Evolutionary conservation across 176 grass and related monocot species (phyloP).

Genomic region (Pharus latifolius): DNA sequence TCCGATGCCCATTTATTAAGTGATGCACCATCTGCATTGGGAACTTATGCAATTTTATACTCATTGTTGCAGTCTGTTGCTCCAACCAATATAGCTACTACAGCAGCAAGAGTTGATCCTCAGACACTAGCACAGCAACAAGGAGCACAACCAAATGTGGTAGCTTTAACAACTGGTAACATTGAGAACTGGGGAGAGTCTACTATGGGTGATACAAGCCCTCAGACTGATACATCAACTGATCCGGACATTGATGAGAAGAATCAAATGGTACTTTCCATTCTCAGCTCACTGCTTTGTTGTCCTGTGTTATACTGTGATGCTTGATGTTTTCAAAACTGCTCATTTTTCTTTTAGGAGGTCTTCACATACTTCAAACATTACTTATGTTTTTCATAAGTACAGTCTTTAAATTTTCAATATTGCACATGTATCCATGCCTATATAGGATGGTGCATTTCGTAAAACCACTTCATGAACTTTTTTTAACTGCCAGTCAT

Average conservation of each 20-base stretch:
- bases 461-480: neutral
- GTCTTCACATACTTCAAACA: neutral
- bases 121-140: constrained; percentile 26
- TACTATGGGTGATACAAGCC: constrained; percentile 59
- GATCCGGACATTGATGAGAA: constrained; percentile 65
- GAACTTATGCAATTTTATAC: neutral
- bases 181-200: constrained; percentile 65
- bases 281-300: constrained; percentile 2
- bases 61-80: constrained; percentile 36
- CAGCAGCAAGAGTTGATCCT: constrained; percentile 22
- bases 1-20: neutral
- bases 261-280: constrained; percentile 51
- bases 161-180: constrained; percentile 39
- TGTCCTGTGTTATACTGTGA: neutral
- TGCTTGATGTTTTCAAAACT: neutral
- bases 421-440: neutral
- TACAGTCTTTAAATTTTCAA: neutral
- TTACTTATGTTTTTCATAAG: neutral
- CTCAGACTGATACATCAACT: constrained; percentile 71
- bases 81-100: constrained; percentile 11
- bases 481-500: too few relatives aligned
- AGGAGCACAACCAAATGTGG: constrained; percentile 33
- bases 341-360: neutral
- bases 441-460: neutral
- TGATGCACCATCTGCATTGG: neutral